Evolutionary conservation across 139 green algal genomes (phyloP).

Genomic region (Tetraselmis striata): DNA sequence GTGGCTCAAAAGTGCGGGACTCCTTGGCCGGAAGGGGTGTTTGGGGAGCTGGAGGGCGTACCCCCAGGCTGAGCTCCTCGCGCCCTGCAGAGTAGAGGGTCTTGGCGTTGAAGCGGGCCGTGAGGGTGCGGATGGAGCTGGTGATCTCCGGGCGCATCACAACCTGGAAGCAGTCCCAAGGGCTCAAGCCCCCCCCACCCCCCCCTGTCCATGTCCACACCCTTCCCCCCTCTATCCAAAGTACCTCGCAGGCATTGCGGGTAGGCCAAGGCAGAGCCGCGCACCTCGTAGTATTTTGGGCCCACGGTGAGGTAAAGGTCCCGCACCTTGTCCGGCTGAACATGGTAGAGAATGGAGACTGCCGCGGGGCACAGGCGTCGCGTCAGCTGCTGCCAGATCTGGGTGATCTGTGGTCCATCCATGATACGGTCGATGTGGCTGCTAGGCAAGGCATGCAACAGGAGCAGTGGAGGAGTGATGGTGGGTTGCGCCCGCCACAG

Average conservation of each 20-base stretch:
- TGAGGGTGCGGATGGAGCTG: constrained; percentile 4
- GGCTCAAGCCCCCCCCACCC: too few species aligned
- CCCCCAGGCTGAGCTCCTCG: neutral
- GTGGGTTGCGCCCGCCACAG: too few species aligned
- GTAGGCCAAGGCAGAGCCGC: neutral
- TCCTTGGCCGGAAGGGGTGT: neutral
- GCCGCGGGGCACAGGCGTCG: too few species aligned
- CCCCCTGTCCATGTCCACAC: too few species aligned
- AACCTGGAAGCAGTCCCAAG: too few species aligned
- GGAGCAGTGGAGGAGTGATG: neutral
- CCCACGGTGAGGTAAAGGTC: neutral
- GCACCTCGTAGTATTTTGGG: neutral
- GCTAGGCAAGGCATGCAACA: neutral
- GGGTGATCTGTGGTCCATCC: too few species aligned
- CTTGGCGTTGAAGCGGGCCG: neutral
- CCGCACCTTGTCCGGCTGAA: neutral
- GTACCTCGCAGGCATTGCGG: too few species aligned
- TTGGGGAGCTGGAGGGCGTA: neutral
- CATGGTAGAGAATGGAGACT: neutral
- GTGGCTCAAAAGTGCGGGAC: neutral
- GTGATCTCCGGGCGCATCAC: constrained; percentile 2
- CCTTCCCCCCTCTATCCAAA: too few species aligned
- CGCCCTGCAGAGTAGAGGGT: constrained; percentile 1
- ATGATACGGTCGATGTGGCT: neutral
- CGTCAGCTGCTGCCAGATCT: too few species aligned